Conservation (phyloP, 805 yeast species). For the Yarrowia hollandica region DNA sequence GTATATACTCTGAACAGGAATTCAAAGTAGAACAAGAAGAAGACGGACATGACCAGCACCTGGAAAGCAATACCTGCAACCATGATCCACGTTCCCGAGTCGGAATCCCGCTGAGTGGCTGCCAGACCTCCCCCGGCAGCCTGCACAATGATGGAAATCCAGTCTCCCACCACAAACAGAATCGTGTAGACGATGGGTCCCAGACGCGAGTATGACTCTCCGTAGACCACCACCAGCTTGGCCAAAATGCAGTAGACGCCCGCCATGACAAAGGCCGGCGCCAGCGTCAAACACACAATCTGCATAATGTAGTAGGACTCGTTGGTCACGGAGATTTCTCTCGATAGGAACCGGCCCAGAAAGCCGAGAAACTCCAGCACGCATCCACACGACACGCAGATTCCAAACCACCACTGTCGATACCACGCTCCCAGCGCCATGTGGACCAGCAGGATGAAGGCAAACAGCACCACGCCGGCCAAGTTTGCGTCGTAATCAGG, state of each 20-base stretch:
- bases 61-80: slow-evolving; percentile 78
- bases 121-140: slow-evolving; percentile 77
- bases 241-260: slow-evolving; percentile 74
- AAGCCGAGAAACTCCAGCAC: slow-evolving; percentile 49
- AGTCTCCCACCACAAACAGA: slow-evolving; percentile 65
- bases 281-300: slow-evolving; percentile 65
- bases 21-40: slow-evolving; percentile 51
- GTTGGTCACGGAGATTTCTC: slow-evolving; percentile 37
- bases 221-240: slow-evolving; percentile 59
- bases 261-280: slow-evolving; percentile 82
- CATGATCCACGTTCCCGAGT: slow-evolving; percentile 63
- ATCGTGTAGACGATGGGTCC: slow-evolving; percentile 60
- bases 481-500: slow-evolving; percentile 44
- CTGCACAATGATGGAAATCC: slow-evolving; percentile 65
- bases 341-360: slow-evolving; percentile 66
- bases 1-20: slow-evolving; percentile 39
- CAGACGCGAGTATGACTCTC: slow-evolving; percentile 51
- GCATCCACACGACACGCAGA: slow-evolving; percentile 44
- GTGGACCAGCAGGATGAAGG: slow-evolving; percentile 49
- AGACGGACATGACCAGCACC: slow-evolving; percentile 65
- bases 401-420: slow-evolving; percentile 66
- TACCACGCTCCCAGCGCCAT: slow-evolving; percentile 47
- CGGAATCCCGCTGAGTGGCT: slow-evolving; percentile 46
- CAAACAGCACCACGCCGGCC: slow-evolving; percentile 57
- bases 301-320: slow-evolving; percentile 58